Base-by-base conservation (phyloP, 345 rosid genomes). In the Jatropha curcas region DNA sequence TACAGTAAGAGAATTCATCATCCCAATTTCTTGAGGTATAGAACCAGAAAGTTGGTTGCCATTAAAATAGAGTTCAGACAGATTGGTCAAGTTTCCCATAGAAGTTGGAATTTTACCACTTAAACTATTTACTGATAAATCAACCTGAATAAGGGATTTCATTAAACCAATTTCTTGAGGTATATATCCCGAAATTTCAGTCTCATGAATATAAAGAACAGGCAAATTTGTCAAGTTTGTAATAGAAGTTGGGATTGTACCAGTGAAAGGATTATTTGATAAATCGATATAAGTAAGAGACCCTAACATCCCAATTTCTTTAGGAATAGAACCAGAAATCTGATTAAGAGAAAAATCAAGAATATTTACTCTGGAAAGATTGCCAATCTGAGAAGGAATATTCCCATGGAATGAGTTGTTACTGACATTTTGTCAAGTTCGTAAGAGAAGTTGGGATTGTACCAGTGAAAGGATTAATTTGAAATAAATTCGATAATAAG, bases 71-170 rank as follows among this genome's bases (percentile, higher is more conserved):
- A 65, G 53, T 43, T 0, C 1, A 43, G 22, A 0, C 8, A 72
- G n/a, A 0, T 11, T 64, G 7, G 61, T 43, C 56, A 81, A 45
- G 67, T 81, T 70, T 30, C 74, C 78, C 2, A 78, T 65, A 13
- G 75, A 74, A 27, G 69, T 30, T 27, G 80, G 82, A 58, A 82
- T 75, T 11, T 48, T n/a, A 28, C 84, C 84, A 7, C 59, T 74
- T 13, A 82, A 74, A 46, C 30, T 46, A 78, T 82, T 78, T 17
- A 27, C 13, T 39, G 71, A 37, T 59, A 82, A 50, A 8, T 68
- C 52, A 43, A 82, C 71, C 20, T 57, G 56, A 2, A 37, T 48
- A 10, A 78, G 53, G 51, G 71, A 71, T 56, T 24, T 71, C 67
- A 75, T 9, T 10, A 71, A 30, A 7, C 84, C 84, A 31, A 82